A percentile compares a stretch with the other conserved stretches of the same genome.
phyloP scores from a whole-genome alignment of 805 yeast genomes.

The Saccharomycopsis babjevae region DNA sequence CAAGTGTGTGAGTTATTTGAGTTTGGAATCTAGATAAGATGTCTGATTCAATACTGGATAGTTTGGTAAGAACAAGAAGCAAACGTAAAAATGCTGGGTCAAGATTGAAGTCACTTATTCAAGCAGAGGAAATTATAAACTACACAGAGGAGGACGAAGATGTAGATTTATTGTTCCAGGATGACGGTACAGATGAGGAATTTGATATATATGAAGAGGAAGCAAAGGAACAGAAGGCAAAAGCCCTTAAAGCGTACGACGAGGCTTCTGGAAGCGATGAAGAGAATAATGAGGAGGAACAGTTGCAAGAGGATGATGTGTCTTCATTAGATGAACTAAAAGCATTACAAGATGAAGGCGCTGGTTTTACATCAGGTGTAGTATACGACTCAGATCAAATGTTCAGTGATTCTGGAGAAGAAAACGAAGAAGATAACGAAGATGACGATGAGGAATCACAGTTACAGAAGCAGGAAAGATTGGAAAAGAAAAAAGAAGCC shows the following conservation, averaged over 20 bases:
- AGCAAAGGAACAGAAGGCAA: background rate
- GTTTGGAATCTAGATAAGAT: background rate
- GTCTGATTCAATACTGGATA: conserved; percentile 29
- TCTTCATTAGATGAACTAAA: background rate
- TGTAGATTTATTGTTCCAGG: conserved; percentile 60
- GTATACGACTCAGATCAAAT: conserved; percentile 12
- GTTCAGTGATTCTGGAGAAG: conserved; percentile 15
- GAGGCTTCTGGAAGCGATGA: conserved; percentile 1
- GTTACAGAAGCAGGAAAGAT: conserved; percentile 24
- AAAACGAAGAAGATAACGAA: conserved; percentile 31
- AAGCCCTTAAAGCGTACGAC: background rate
- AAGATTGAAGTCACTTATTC: conserved; percentile 60
- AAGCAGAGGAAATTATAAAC: conserved; percentile 42
- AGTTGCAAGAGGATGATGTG: background rate
- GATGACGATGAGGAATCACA: conserved; percentile 32
- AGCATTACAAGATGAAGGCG: background rate
- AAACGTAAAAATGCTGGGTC: conserved; percentile 88
- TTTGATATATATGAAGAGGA: conserved; percentile 11
- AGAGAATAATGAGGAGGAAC: background rate
- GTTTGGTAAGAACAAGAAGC: conserved; percentile 63
- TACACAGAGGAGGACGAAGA: conserved; percentile 67
- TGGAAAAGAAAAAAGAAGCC: conserved; percentile 23
- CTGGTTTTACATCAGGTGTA: background rate
- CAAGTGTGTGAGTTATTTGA: background rate
- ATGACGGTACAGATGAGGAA: conserved; percentile 16